A percentile compares a stretch with the other conserved stretches of the same genome.
Evolutionary conservation across 371 early-diverging fungal species (phyloP).

Genomic region (Rhizomucor pusillus): DNA sequence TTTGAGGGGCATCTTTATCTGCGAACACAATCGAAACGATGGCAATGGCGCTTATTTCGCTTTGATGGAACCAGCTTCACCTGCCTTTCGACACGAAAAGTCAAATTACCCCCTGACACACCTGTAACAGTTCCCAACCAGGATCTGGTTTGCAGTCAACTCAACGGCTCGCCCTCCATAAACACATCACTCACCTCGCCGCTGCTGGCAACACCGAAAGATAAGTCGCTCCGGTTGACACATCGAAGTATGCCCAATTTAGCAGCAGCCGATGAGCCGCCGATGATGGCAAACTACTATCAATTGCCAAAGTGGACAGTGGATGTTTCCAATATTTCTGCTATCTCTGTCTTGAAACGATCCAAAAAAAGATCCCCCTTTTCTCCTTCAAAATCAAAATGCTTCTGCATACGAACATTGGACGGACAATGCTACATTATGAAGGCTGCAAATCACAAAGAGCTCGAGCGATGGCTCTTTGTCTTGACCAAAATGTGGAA

Average conservation of each 20-base stretch:
- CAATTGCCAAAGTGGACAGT: slow-evolving; percentile 49
- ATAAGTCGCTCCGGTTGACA: slow-evolving; percentile 12
- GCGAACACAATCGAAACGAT: slow-evolving; percentile 32
- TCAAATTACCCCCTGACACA: slow-evolving; percentile 34
- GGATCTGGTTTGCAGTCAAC: slow-evolving; percentile 5
- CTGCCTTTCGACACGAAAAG: slow-evolving; percentile 37
- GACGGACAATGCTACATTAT: slow-evolving; percentile 30
- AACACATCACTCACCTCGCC: slow-evolving; percentile 32
- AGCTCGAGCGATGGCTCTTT: slow-evolving; percentile 53
- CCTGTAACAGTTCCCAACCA: slow-evolving; percentile 13
- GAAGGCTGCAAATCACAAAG: slow-evolving; percentile 48
- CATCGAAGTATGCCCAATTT: slow-evolving; percentile 9
- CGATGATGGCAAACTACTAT: slow-evolving; percentile 33
- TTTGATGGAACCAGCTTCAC: slow-evolving; percentile 48
- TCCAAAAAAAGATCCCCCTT: slow-evolving; percentile 19
- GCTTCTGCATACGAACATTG: slow-evolving; percentile 43
- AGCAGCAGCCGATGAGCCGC: slow-evolving; percentile 4
- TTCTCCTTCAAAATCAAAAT: slow-evolving; percentile 22
- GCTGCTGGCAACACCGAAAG: slow-evolving; percentile 39
- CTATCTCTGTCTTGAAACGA: slow-evolving; percentile 40
- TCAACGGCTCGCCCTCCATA: slow-evolving; percentile 16
- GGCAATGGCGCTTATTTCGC: slow-evolving; percentile 50
- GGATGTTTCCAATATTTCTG: slow-evolving; percentile 32
- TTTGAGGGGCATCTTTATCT: slow-evolving; percentile 47
- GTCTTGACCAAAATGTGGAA: slow-evolving; percentile 51